A percentile compares a stretch with the other conserved stretches of the same genome.
Evolutionary conservation across 129 eudicot species (phyloP).

Genomic region (Centrapalus pauciflorus): DNA sequence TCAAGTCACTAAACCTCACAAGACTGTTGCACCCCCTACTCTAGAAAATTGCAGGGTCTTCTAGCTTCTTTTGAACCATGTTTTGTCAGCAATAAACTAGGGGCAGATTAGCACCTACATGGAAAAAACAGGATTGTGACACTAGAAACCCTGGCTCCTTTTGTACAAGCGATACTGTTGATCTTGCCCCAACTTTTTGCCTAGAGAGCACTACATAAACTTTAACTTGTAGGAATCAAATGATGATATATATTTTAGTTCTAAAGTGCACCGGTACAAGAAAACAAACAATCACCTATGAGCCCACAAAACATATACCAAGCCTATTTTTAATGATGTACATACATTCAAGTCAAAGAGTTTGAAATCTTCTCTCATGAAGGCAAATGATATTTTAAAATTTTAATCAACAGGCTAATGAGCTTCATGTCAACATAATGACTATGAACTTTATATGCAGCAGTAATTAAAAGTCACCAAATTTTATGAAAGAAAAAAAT

Average conservation of each 20-base stretch:
- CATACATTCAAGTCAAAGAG: too few species aligned
- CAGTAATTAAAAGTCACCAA: background rate
- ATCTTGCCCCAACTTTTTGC: too few species aligned
- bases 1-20: too few species aligned
- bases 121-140: background rate
- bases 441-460: too few species aligned
- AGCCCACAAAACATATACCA: background rate
- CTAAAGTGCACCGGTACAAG: background rate
- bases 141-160: background rate
- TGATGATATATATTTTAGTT: background rate
- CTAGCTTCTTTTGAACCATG: background rate
- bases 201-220: background rate
- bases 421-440: background rate
- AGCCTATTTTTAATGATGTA: too few species aligned
- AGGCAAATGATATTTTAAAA: too few species aligned
- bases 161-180: too few species aligned
- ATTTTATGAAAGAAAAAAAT: background rate
- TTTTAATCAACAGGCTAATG: too few species aligned
- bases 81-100: background rate
- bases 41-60: background rate
- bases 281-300: background rate
- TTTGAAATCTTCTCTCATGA: too few species aligned
- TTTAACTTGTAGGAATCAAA: background rate
- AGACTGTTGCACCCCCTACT: too few species aligned
- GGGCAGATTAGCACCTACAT: background rate